A percentile compares a stretch with the other conserved stretches of the same genome.
phyloP scores from a whole-genome alignment of 2,329 filamentous ascomycete species.

The Alternaria ethzedia region DNA sequence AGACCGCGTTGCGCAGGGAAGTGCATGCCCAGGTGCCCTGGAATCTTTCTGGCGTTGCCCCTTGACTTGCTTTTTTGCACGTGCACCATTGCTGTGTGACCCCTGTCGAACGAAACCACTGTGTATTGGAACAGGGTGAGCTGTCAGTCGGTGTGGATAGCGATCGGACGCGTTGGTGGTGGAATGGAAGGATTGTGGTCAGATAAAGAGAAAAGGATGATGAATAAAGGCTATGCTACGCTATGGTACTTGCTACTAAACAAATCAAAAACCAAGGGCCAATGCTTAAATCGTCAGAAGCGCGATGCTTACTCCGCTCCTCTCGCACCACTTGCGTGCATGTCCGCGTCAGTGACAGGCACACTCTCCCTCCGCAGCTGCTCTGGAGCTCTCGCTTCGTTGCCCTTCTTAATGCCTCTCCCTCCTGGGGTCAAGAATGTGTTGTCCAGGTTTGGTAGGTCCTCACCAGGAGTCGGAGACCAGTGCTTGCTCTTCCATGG shows the following conservation, averaged over 20 bases:
- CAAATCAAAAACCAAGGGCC: not conserved
- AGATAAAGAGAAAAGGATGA: not conserved
- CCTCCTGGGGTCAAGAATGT: conserved; percentile 44
- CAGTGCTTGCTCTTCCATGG: conserved; percentile 68
- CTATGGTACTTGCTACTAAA: not conserved
- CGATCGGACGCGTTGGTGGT: not conserved
- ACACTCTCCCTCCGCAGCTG: conserved; percentile 30
- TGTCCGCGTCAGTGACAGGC: conserved; percentile 20
- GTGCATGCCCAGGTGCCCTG: no score
- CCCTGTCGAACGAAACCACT: not conserved
- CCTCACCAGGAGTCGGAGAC: conserved; percentile 46
- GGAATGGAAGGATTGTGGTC: not conserved
- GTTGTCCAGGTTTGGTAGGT: conserved; percentile 41
- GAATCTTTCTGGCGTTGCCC: not conserved
- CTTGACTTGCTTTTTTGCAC: not conserved
- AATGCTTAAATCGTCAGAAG: not conserved
- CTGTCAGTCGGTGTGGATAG: not conserved
- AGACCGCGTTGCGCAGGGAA: no score
- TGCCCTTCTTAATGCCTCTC: conserved; percentile 43
- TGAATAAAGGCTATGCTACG: not conserved
- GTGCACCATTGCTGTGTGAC: not conserved
- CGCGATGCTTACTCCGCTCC: not conserved
- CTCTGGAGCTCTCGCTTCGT: conserved; percentile 38
- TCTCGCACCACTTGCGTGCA: conserved; percentile 20
- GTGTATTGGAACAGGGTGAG: not conserved